Evolutionary conservation across 805 yeast species (phyloP), one percentile per base, ranked within the genome.

Genomic region (Vanderwaltozyma verrucispora): DNA sequence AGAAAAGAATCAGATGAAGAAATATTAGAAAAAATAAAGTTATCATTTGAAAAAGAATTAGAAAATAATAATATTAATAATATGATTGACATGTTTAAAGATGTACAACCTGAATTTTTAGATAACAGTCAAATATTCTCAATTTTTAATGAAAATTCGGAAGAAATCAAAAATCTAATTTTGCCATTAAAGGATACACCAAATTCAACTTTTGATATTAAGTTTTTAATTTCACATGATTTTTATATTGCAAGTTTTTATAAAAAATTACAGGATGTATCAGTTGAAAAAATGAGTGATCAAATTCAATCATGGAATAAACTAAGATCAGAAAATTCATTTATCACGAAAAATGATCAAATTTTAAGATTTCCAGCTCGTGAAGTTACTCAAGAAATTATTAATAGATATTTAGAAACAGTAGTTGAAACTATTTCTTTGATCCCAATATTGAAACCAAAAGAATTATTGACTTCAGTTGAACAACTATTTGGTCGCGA

Each of bases 21-120:
- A 20, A 4, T 21, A 20, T 21, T 28, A 11, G 41, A 38, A 27
- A 35, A 38, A 26, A 36, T 40, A 20, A 38, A 33, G 29, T 27
- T 21, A 28, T 24, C 39, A 10, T 17, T 35, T 33, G 19, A 28
- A 24, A 39, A 39, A 21, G 27, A 28, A 4, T 21, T 28, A 6
- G 33, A 18, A 28, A 21, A 21, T 7, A 21, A 21, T 21, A 21
- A 21, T 21, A 21, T 21, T 7, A 21, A 21, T 7, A 9, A 7
- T 21, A 7, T 9, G 4, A 32, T 52, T 10, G 49, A 54, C 27
- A 51, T 47, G 31, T 54, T 51, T 24, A 52, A 45, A 42, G 57
- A 51, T 37, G 27, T 54, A 21, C 56, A 54, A 37, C 60, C 60
- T 3, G 42, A 48, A 36, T 54, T 54, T 32, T 38, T 54, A 23